Conservation (phyloP, 371 early-diverging fungal species). For the Rhizopus delemar region DNA sequence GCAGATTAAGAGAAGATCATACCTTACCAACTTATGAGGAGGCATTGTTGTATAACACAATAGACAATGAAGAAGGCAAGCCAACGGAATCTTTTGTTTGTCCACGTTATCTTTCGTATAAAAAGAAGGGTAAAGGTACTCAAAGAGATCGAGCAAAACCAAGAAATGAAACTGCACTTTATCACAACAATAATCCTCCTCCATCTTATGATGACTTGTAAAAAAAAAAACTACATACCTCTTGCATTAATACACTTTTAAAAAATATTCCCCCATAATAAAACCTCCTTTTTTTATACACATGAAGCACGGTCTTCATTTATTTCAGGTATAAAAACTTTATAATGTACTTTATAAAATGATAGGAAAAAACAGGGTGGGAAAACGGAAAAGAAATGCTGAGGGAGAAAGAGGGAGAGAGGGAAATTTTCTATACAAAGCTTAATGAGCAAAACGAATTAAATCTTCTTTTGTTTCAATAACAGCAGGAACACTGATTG, state of each 20-base stretch:
- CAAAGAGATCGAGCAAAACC: background rate
- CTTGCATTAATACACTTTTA: background rate
- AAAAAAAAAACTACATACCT: background rate
- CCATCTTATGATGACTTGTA: background rate
- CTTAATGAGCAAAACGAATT: slow-evolving; percentile 35
- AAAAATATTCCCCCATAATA: too few species aligned
- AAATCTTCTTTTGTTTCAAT: slow-evolving; percentile 52
- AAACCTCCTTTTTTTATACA: too few species aligned
- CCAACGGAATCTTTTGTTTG: slow-evolving; percentile 23
- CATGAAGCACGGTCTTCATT: too few species aligned
- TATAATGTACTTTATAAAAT: background rate
- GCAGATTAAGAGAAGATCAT: slow-evolving; percentile 37
- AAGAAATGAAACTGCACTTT: background rate
- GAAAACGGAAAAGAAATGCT: background rate
- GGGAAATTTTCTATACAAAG: background rate
- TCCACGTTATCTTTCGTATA: slow-evolving; percentile 30
- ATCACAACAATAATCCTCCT: background rate
- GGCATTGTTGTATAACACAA: slow-evolving; percentile 17
- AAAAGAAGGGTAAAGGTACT: slow-evolving; percentile 14
- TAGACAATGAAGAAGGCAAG: slow-evolving; percentile 8
- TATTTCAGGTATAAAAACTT: too few species aligned
- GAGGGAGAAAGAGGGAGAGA: background rate
- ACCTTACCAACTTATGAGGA: slow-evolving; percentile 34
- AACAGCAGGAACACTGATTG: slow-evolving; percentile 46
- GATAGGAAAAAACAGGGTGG: background rate